phyloP scores from a whole-genome alignment of 495 filamentous ascomycete species.

The Podospora pseudoanserina region DNA sequence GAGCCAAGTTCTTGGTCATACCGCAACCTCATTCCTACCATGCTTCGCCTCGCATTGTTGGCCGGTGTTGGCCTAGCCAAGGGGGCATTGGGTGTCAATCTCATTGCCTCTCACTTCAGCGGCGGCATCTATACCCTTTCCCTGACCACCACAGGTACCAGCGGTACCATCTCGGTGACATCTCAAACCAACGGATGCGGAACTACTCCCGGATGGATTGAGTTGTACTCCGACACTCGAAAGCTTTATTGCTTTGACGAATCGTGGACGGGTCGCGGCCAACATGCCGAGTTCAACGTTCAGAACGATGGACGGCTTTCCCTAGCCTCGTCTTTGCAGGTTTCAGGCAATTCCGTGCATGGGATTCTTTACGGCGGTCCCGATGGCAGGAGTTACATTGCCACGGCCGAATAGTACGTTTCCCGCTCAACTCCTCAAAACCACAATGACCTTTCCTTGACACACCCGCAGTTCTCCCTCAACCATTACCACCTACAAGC shows the following conservation, averaged over 20 bases:
- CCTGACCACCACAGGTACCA: slow-evolving; percentile 21
- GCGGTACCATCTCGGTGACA: slow-evolving; percentile 32
- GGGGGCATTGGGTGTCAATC: slow-evolving; percentile 33
- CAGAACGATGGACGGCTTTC: slow-evolving; percentile 38
- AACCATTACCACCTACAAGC: slow-evolving; percentile 41
- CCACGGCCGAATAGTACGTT: slow-evolving; percentile 48
- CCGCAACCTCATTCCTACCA: neutral
- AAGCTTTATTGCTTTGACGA: slow-evolving; percentile 63
- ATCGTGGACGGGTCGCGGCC: slow-evolving; percentile 37
- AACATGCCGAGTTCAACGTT: slow-evolving; percentile 42
- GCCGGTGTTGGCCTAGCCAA: slow-evolving; percentile 24
- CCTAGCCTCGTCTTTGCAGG: slow-evolving; percentile 32
- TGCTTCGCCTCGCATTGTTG: slow-evolving; percentile 16
- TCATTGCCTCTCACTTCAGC: slow-evolving; percentile 44
- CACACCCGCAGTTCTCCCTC: slow-evolving; percentile 36
- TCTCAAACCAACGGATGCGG: slow-evolving; percentile 36
- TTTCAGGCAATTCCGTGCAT: slow-evolving; percentile 41
- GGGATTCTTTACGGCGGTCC: slow-evolving; percentile 38
- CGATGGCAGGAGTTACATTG: slow-evolving; percentile 42
- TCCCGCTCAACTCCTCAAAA: neutral
- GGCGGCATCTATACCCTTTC: slow-evolving; percentile 41
- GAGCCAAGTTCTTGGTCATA: neutral
- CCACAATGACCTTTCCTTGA: neutral
- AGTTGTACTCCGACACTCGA: slow-evolving; percentile 40
- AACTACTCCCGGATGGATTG: slow-evolving; percentile 54